These are phyloP conservation scores for Cercis canadensis DNA, from an alignment of 306 rosid species.

Conservation along the genomic window DNA sequence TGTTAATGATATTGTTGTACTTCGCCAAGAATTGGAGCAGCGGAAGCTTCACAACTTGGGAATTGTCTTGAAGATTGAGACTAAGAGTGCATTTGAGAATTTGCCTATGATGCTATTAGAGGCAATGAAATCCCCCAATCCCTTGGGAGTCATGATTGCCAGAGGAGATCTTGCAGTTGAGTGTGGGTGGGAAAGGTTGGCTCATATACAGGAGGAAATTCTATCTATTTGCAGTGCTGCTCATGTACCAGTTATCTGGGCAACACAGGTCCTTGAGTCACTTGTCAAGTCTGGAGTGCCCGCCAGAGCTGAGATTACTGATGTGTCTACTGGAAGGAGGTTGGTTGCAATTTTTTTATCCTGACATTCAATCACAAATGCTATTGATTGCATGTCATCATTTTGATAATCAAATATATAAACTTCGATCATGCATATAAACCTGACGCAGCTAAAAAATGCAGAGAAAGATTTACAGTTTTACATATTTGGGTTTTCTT, in stretches of 20 bases:
- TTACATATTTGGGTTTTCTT: neutral
- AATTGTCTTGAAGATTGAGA: neutral
- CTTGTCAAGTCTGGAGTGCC: conserved; percentile 17
- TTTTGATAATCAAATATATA: neutral
- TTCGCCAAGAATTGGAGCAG: conserved; percentile 4
- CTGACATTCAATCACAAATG: neutral
- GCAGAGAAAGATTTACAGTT: neutral
- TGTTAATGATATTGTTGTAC: conserved; percentile 6
- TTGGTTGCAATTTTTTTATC: neutral
- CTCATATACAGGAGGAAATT: conserved; percentile 11
- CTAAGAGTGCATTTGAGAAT: conserved; percentile 4
- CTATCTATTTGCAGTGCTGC: conserved; percentile 14
- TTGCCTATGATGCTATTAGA: conserved; percentile 18
- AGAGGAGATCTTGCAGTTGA: conserved; percentile 25
- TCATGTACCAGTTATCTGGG: conserved; percentile 16
- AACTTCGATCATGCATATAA: neutral
- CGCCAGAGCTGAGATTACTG: conserved; percentile 20
- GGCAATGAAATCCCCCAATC: conserved; percentile 14
- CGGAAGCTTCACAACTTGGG: conserved; percentile 14
- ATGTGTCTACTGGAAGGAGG: conserved; percentile 4
- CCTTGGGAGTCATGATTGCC: conserved; percentile 12
- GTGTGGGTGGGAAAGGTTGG: conserved; percentile 22
- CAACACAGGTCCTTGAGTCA: conserved; percentile 24
- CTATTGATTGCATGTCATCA: neutral
- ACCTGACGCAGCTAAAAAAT: neutral